phyloP scores from a whole-genome alignment of 768 basidiomycete species.

The Phlebiopsis flavidoalba region DNA sequence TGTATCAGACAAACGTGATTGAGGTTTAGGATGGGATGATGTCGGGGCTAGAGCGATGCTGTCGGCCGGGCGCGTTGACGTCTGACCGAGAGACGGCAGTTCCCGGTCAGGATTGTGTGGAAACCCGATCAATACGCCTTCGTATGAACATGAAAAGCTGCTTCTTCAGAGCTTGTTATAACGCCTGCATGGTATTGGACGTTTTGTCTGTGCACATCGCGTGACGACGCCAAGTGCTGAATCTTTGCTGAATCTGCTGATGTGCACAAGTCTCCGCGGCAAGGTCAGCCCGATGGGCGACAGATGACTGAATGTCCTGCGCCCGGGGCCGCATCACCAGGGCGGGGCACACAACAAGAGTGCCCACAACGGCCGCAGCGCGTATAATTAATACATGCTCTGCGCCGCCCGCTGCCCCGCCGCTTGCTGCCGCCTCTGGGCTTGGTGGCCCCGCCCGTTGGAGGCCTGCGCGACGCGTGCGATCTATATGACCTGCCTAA shows the following conservation, averaged over 20 bases:
- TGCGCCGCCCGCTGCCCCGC: not conserved
- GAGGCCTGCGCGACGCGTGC: not conserved
- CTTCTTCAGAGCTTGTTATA: too few species aligned
- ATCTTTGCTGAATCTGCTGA: too few species aligned
- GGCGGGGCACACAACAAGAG: not conserved
- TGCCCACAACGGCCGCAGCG: not conserved
- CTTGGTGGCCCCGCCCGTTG: too few species aligned
- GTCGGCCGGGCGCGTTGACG: too few species aligned
- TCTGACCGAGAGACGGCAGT: too few species aligned
- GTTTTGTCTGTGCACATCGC: too few species aligned
- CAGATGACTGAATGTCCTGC: not conserved
- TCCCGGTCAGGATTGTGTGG: too few species aligned
- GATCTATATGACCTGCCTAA: not conserved
- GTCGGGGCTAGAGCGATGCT: not conserved
- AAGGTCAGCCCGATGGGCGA: not conserved
- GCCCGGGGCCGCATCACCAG: not conserved
- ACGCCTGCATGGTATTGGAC: too few species aligned
- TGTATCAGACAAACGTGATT: not conserved
- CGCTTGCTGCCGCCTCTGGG: too few species aligned
- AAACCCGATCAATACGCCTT: too few species aligned
- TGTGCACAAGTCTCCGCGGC: not conserved
- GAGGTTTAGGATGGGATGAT: not conserved
- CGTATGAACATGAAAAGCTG: too few species aligned
- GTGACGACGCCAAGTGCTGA: too few species aligned
- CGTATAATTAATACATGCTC: not conserved